These are phyloP conservation scores for Fistulifera solaris DNA, from an alignment of 108 stramenopile genomes.

Conservation along the genomic window DNA sequence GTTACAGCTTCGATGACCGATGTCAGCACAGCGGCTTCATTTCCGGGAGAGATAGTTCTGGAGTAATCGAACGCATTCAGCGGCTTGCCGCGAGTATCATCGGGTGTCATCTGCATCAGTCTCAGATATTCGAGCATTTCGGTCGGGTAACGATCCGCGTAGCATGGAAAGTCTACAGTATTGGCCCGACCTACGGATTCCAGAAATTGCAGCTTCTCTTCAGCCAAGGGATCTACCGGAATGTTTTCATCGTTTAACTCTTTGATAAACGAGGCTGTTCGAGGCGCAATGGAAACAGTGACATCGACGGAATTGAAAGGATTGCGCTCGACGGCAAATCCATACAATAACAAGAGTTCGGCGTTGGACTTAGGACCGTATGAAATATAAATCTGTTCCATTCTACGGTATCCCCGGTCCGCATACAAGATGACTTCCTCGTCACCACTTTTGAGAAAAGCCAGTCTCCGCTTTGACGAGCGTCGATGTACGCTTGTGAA, in stretches of 20 bases:
- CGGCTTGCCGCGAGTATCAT: conserved; percentile 75
- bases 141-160: conserved; percentile 90
- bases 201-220: conserved; percentile 85
- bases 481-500: conserved; percentile 76
- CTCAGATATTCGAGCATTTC: conserved; percentile 93
- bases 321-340: conserved; percentile 92
- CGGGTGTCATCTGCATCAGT: conserved; percentile 89
- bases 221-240: conserved; percentile 62
- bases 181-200: conserved; percentile 61
- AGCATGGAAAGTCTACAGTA: conserved; percentile 87
- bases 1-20: conserved; percentile 80
- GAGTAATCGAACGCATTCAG: conserved; percentile 74
- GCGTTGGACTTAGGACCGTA: conserved; percentile 95
- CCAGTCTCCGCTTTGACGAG: conserved; percentile 74
- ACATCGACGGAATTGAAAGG: conserved; percentile 95
- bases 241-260: conserved; percentile 43
- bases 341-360: conserved; percentile 88
- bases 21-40: conserved; percentile 84
- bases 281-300: conserved; percentile 74
- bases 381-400: conserved; percentile 93
- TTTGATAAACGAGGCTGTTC: conserved; percentile 50
- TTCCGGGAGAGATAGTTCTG: conserved; percentile 76
- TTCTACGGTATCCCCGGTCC: conserved; percentile 86
- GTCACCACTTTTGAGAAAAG: conserved; percentile 77
- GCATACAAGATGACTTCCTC: conserved; percentile 92